Conservation (phyloP, 169 alveolate genomes). For the Neospora caninum region DNA sequence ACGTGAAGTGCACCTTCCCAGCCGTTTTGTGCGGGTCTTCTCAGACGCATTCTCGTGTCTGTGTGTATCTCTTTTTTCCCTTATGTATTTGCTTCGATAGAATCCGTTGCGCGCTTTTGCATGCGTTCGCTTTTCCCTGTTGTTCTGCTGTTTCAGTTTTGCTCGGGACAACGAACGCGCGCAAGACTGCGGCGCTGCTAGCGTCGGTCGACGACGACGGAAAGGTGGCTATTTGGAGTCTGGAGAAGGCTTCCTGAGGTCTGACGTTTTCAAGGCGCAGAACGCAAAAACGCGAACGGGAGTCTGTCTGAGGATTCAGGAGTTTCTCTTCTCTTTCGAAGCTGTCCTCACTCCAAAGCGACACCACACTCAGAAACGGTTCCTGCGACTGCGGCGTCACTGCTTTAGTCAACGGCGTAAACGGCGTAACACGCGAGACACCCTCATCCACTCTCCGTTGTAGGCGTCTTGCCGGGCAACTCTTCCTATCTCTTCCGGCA, state of each 20-base stretch:
- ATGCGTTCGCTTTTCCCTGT: not conserved
- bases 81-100: not conserved
- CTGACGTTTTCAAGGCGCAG: too few species aligned
- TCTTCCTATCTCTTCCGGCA: too few species aligned
- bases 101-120: not conserved
- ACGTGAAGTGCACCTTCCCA: not conserved
- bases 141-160: not conserved
- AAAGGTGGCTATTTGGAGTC: not conserved
- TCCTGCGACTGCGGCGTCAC: too few species aligned
- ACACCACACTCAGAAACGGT: too few species aligned
- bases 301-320: too few species aligned
- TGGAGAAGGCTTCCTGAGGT: not conserved
- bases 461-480: too few species aligned
- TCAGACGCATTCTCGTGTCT: not conserved
- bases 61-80: not conserved
- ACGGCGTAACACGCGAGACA: too few species aligned
- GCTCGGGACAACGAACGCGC: not conserved
- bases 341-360: too few species aligned
- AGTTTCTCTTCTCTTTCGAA: too few species aligned
- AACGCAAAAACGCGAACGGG: too few species aligned
- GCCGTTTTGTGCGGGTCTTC: not conserved
- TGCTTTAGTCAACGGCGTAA: too few species aligned
- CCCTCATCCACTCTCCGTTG: too few species aligned
- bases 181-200: not conserved
- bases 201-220: conserved; percentile 38